A percentile compares a stretch with the other conserved stretches of the same genome.
phyloP scores from a whole-genome alignment of 345 rosid genomes.

The Heritiera fomes region DNA sequence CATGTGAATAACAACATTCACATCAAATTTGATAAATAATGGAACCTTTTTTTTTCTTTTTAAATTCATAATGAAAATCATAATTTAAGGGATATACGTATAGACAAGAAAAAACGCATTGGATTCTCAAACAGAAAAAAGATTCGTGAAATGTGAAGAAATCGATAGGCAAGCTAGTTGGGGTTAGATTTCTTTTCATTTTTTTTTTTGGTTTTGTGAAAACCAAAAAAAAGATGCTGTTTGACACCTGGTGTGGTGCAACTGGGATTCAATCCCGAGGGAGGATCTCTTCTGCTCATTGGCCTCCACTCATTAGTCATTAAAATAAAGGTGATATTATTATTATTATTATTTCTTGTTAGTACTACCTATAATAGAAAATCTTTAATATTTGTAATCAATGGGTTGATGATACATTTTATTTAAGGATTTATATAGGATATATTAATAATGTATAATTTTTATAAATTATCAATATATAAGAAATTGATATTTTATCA shows the following conservation, averaged over 20 bases:
- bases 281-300: conserved; percentile 21
- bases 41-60: not conserved
- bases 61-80: not conserved
- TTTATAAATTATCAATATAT: too few relatives aligned
- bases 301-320: not conserved
- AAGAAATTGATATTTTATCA: too few relatives aligned
- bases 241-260: conserved; percentile 41
- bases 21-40: not conserved
- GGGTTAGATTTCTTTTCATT: not conserved
- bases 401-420: not conserved
- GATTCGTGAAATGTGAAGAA: conserved; percentile 15
- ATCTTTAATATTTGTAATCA: too few relatives aligned
- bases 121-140: conserved; percentile 36
- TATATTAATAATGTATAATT: too few relatives aligned
- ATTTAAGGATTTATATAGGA: too few relatives aligned
- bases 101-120: conserved; percentile 30
- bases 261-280: conserved; percentile 57
- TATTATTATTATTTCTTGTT: not conserved
- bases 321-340: too few relatives aligned
- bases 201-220: not conserved
- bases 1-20: not conserved
- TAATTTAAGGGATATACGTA: not conserved
- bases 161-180: conserved; percentile 17
- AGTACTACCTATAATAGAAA: too few relatives aligned
- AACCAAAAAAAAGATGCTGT: conserved; percentile 24